These are phyloP conservation scores for Lodderomyces pseudojiufengensis DNA, from an alignment of 1,139 yeast genomes.

Conservation along the genomic window DNA sequence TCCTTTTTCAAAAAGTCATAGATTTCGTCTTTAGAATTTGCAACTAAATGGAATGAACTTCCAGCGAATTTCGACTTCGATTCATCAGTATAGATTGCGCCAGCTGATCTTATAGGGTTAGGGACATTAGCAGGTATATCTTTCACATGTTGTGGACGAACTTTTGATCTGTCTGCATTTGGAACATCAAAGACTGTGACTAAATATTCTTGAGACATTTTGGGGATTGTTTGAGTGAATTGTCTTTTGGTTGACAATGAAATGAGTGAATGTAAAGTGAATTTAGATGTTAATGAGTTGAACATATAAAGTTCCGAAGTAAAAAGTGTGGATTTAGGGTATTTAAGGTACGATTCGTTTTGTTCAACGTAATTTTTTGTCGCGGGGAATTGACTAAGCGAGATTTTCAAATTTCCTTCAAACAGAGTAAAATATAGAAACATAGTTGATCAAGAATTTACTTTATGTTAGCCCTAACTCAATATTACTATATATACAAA, in stretches of 20 bases:
- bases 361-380: too few species aligned
- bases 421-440: too few species aligned
- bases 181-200: constrained; percentile 73
- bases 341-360: too few species aligned
- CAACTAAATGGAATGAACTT: constrained; percentile 59
- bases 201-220: constrained; percentile 50
- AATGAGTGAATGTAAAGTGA: neutral
- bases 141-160: constrained; percentile 58
- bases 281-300: too few species aligned
- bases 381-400: too few species aligned
- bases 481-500: neutral
- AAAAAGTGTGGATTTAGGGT: too few species aligned
- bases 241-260: constrained; percentile 1
- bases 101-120: constrained; percentile 62
- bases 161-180: constrained; percentile 52
- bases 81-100: constrained; percentile 55
- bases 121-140: constrained; percentile 48
- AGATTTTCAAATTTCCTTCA: too few species aligned
- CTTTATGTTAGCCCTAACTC: too few species aligned
- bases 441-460: too few species aligned
- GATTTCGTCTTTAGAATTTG: constrained; percentile 61
- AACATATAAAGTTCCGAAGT: too few species aligned
- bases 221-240: constrained; percentile 8
- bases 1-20: constrained; percentile 62
- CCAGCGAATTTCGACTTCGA: constrained; percentile 63